Base-by-base conservation (phyloP, 345 rosid species). In the Lumnitzera littorea region DNA sequence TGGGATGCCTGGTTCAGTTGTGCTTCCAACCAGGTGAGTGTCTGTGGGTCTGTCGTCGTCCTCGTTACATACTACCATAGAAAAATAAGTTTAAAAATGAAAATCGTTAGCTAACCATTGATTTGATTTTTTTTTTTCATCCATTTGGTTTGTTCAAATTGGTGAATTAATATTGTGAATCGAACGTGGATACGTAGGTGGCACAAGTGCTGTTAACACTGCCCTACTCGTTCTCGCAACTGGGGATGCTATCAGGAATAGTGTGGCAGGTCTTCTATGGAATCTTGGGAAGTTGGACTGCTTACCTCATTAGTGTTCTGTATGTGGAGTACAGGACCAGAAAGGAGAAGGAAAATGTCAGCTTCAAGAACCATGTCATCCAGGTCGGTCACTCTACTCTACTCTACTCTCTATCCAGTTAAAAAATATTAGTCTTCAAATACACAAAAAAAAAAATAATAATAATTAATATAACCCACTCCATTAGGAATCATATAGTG, bases 1-100 rank as follows among this genome's bases (percentile, higher is more conserved):
- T 94, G 99, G 99, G 99, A 94, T 65, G 99, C 99, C 50, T 94
- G 99, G 99, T 94, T 94, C 83, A 90, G 97, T 56, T 94, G 97
- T 48, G 95, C 99, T 55, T 94, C 99, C 63, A 94, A 94, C 77
- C 99, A 91, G 71, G 98, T 90, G 71, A 9, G n/a, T n/a, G n/a
- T n/a, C n/a, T n/a, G 29, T 27, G 29, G 29, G 29, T 27, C 29
- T 27, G n/a, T n/a, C n/a, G n/a, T n/a, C n/a, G n/a, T n/a, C n/a
- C n/a, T n/a, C n/a, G n/a, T n/a, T n/a, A n/a, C n/a, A n/a, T n/a
- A n/a, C n/a, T n/a, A n/a, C n/a, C n/a, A n/a, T n/a, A n/a, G n/a
- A n/a, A n/a, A n/a, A n/a, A n/a, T n/a, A n/a, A n/a, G n/a, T n/a
- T n/a, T n/a, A n/a, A n/a, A n/a, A n/a, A n/a, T n/a, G n/a, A n/a